Base-by-base conservation (phyloP, 352 stramenopile genomes). In the Globisporangium lucens region DNA sequence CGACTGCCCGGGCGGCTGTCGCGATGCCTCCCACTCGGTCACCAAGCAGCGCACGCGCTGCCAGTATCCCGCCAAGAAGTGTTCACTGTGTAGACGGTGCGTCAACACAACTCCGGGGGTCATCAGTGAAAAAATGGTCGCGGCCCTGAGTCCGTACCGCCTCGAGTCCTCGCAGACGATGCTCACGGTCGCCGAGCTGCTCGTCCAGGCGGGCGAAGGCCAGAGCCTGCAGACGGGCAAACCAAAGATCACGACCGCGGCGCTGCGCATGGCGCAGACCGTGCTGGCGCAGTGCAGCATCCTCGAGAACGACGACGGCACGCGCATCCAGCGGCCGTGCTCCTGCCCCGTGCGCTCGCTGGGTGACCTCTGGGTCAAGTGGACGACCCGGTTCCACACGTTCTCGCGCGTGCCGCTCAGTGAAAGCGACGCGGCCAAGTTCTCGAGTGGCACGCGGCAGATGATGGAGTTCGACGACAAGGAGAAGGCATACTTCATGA, bases 391-490 rank as follows among this genome's bases (percentile, higher is more conserved):
- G 24, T 81, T 82, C 59, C 87, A 95, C 74, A 93, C 85, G 29
- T 95, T 95, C 61, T 90, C 84, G 17, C 81, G 77, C 10, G 71
- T 90, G 20, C 70, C 75, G 8, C 74, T 95, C 3, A 76, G 53
- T 1, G 80, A 89, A 61, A 66, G 66, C 4, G 83, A 95, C 35
- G 83, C 85, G 17, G 61, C 57, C 33, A 82, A 89, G 46, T 95
- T 95, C 65, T 88, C 85, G 13, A 79, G 72, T 61, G 83, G 85
- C 10, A 95, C 87, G 24, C 79, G 83, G 56, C 85, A 95, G 64
- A 91, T 95, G 83, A 95, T 95, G 87, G 87, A 95, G 57, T 77
- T 81, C 43, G 75, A 89, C 51, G 83, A 79, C 27, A 66, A 71
- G 22, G 63, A 30, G 33, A 82, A 78, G 52, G 78, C 72, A 22